Evolutionary conservation across 139 green algal species (phyloP), one percentile per base, ranked within the genome.

Genomic region (Nannochloris sp.): DNA sequence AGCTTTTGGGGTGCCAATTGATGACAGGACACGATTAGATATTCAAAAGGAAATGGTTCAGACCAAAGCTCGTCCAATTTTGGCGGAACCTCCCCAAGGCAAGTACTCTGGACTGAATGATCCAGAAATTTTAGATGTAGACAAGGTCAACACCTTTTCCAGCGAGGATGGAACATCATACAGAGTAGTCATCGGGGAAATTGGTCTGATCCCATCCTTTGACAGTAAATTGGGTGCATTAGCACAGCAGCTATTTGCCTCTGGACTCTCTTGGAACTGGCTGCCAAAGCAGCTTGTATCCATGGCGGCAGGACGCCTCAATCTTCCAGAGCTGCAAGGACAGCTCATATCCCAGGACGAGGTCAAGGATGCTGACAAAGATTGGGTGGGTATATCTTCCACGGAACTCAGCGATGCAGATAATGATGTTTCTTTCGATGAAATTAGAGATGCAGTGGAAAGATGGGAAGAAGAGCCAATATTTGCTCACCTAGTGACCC

Each of bases 201-300:
- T 40, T 40, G 10, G 30, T 48, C 45, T 28, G 12, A 56, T 51
- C 30, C 61, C 12, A n/a, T 29, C n/a, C 11, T 67, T 33, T 50
- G 46, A 20, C 49, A 65, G 6, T 53, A 40, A 40, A 13, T 46
- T 67, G n/a, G 62, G 69, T 44, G 20, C 68, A 51, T 33, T 64
- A 28, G 58, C 56, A n/a, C 58, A 64, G 25, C 40, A 50, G 25
- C n/a, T 49, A 5, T 23, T 25, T 30, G 58, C 58, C 16, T 29
- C 25, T 30, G 58, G 58, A 11, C 49, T 29, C 2, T 33, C 65
- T 56, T 26, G 49, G 26, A 46, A 31, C 3, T 51, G 65, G 43
- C 53, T 71, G 28, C 43, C 58, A 33, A 66, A 62, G 2, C 29
- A 67, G 36, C 53, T 75, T 25, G 56, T 75, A 16, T 65, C 69